A percentile compares a stretch with the other conserved stretches of the same genome.
phyloP scores from a whole-genome alignment of 2,329 filamentous ascomycete species.

The Colletotrichum sp. region DNA sequence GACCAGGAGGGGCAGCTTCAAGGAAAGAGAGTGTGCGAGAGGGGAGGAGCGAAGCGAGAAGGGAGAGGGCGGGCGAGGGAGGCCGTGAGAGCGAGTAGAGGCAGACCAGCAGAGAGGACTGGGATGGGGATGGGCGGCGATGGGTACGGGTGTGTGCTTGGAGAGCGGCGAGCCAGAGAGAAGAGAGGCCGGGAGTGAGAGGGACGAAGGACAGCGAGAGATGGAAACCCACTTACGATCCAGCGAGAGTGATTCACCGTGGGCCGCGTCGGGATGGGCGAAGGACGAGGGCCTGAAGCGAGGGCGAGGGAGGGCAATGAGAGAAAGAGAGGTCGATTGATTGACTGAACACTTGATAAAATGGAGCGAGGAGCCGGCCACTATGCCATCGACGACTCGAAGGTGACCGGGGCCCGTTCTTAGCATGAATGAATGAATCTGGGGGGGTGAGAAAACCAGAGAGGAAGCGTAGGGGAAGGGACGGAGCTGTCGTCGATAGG shows the following conservation, averaged over 20 bases:
- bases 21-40: background rate
- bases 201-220: background rate
- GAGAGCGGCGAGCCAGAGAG: background rate
- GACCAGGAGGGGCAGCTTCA: constrained; percentile 12
- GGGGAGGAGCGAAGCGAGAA: background rate
- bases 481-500: constrained; percentile 27
- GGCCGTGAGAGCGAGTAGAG: background rate
- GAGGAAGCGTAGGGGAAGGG: constrained; percentile 25
- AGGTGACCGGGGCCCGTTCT: constrained; percentile 26
- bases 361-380: constrained; percentile 19
- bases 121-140: background rate
- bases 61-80: background rate
- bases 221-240: constrained; percentile 16
- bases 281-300: constrained; percentile 5
- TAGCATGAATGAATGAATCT: constrained; percentile 38
- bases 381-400: constrained; percentile 20
- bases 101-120: background rate
- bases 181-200: background rate
- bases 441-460: constrained; percentile 27
- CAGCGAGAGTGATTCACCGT: constrained; percentile 16
- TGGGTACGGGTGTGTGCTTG: background rate
- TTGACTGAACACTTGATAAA: constrained; percentile 17
- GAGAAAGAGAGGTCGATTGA: constrained; percentile 5
- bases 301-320: background rate
- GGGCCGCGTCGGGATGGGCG: constrained; percentile 18